Percentiles rank a stretch among this genome's conserved stretches.
Evolutionary conservation across 805 yeast species (phyloP).

Genomic region (Candida gorgasii): DNA sequence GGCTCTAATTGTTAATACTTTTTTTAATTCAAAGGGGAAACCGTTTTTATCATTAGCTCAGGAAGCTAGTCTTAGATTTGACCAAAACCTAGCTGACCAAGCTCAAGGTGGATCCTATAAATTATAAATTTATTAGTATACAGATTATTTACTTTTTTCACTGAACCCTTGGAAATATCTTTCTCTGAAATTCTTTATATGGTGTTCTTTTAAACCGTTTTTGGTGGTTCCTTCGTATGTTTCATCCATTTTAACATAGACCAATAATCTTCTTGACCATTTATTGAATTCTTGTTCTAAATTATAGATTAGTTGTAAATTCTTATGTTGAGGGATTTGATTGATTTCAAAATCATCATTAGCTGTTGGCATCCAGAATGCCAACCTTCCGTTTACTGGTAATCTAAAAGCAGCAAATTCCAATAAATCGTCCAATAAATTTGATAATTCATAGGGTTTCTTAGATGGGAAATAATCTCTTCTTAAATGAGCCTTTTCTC

Average conservation of each 20-base stretch:
- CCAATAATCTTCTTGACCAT: constrained; percentile 88
- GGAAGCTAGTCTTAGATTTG: background rate
- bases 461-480: constrained; percentile 90
- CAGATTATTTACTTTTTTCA: constrained; percentile 25
- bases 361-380: constrained; percentile 98
- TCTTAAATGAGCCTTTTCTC: constrained; percentile 72
- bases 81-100: background rate
- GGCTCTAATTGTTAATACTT: background rate
- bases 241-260: constrained; percentile 65
- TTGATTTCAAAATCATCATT: constrained; percentile 76
- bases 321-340: constrained; percentile 75
- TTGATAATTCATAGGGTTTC: constrained; percentile 81
- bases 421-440: constrained; percentile 75
- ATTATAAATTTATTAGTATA: background rate
- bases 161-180: constrained; percentile 73
- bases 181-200: constrained; percentile 64
- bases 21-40: constrained; percentile 2
- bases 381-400: constrained; percentile 74
- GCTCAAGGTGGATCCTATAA: background rate
- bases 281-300: constrained; percentile 87
- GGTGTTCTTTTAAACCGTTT: constrained; percentile 45
- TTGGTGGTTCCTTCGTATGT: constrained; percentile 49
- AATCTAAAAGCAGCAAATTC: constrained; percentile 70
- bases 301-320: constrained; percentile 66
- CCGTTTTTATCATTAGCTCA: background rate